A percentile compares a stretch with the other conserved stretches of the same genome.
phyloP scores from a whole-genome alignment of 176 grass and related monocot genomes.

The Juncus inflexus region DNA sequence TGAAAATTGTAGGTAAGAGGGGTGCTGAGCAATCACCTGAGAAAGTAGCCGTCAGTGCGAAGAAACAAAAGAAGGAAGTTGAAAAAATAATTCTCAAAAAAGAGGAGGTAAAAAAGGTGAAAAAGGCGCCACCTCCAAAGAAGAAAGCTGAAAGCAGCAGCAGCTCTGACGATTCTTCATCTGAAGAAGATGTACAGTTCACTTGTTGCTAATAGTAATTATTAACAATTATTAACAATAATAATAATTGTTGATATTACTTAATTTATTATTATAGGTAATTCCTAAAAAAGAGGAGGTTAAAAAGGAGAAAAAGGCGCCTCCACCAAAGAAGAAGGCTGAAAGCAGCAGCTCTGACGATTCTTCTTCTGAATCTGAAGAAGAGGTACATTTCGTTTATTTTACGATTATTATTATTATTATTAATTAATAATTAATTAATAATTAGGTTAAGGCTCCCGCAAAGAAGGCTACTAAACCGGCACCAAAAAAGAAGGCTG shows the following conservation, averaged over 20 bases:
- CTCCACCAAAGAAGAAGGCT: constrained; percentile 36
- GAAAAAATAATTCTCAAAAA: constrained; percentile 7
- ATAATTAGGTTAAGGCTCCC: constrained; percentile 43
- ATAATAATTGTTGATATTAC: background rate
- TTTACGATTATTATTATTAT: background rate
- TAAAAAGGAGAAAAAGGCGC: background rate
- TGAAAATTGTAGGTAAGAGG: constrained; percentile 16
- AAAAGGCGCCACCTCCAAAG: constrained; percentile 55
- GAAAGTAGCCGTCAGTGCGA: constrained; percentile 13
- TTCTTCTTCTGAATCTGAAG: constrained; percentile 32
- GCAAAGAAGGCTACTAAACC: constrained; percentile 44
- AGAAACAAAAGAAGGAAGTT: constrained; percentile 27
- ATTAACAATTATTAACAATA: constrained; percentile 9
- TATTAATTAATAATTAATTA: constrained; percentile 3
- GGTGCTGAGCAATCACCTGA: constrained; percentile 26
- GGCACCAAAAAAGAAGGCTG: constrained; percentile 32
- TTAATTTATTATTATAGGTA: background rate
- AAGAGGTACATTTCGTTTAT: constrained; percentile 23
- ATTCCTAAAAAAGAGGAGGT: constrained; percentile 6
- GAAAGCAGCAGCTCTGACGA: constrained; percentile 25
- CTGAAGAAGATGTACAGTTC: constrained; percentile 48
- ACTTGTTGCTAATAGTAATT: background rate
- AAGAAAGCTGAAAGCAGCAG: constrained; percentile 41
- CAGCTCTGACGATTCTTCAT: constrained; percentile 67
- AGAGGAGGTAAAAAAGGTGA: constrained; percentile 37